Conservation (phyloP, 2,329 filamentous ascomycete genomes). For the Fusarium sp. region DNA sequence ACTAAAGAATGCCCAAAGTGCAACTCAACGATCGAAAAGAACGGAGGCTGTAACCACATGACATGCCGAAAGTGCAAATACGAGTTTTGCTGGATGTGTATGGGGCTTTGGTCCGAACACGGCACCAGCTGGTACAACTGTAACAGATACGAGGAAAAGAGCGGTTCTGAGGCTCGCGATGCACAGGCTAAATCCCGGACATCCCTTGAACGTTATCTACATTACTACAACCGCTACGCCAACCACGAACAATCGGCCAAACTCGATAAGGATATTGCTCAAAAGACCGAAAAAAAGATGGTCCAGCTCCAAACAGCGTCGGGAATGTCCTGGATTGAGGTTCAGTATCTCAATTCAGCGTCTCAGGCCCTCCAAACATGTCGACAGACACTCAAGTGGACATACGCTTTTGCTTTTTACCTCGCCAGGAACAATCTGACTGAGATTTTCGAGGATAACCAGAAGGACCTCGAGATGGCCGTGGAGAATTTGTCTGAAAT, state of each 20-base stretch:
- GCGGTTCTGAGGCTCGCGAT: conserved; percentile 88
- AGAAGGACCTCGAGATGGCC: conserved; percentile 96
- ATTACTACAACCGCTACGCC: conserved; percentile 99
- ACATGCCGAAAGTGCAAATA: conserved; percentile 95
- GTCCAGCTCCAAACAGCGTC: conserved; percentile 92
- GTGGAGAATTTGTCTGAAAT: conserved; percentile 98
- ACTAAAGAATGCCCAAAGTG: conserved; percentile 98
- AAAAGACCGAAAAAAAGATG: conserved; percentile 99
- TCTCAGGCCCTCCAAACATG: conserved; percentile 95
- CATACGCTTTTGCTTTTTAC: conserved; percentile 98
- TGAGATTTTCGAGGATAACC: conserved; percentile 98
- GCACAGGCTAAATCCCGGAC: conserved; percentile 91
- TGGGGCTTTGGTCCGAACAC: conserved; percentile 98
- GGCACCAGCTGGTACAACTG: conserved; percentile 99
- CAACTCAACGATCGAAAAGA: conserved; percentile 98
- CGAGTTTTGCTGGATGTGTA: conserved; percentile 99
- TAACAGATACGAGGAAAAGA: conserved; percentile 97
- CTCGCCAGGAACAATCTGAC: conserved; percentile 95
- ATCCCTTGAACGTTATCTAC: conserved; percentile 93
- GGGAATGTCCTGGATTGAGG: conserved; percentile 98
- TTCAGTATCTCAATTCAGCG: conserved; percentile 94
- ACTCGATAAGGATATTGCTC: conserved; percentile 93
- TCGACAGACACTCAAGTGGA: conserved; percentile 99
- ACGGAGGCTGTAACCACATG: conserved; percentile 98
- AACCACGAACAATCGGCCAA: conserved; percentile 99